phyloP scores from a whole-genome alignment of 352 stramenopile genomes.

The Phytophthora cactorum region DNA sequence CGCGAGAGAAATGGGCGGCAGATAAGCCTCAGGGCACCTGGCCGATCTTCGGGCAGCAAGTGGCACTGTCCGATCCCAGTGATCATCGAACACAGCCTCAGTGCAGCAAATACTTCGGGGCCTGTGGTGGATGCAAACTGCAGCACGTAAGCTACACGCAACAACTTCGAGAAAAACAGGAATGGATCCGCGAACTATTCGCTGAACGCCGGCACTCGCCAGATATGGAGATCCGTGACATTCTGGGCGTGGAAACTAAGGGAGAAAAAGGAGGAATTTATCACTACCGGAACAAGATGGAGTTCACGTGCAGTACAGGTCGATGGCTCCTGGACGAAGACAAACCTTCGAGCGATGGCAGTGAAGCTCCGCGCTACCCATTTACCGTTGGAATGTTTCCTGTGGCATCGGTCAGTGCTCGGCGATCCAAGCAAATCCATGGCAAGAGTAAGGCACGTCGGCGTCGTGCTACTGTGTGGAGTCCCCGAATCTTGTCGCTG shows the following conservation, averaged over 20 bases:
- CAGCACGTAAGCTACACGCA: slow-evolving; percentile 67
- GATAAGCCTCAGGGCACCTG: slow-evolving; percentile 19
- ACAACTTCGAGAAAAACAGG: slow-evolving; percentile 74
- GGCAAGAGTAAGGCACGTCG: slow-evolving; percentile 44
- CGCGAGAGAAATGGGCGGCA: slow-evolving; percentile 25
- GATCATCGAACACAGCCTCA: slow-evolving; percentile 38
- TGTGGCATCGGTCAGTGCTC: slow-evolving; percentile 48
- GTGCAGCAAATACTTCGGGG: slow-evolving; percentile 68
- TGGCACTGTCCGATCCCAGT: slow-evolving; percentile 39
- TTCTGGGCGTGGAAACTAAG: slow-evolving; percentile 41
- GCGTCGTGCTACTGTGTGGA: slow-evolving; percentile 47
- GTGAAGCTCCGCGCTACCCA: slow-evolving; percentile 16
- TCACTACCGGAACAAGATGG: slow-evolving; percentile 86
- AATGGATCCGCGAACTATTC: slow-evolving; percentile 53
- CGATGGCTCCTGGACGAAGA: slow-evolving; percentile 68
- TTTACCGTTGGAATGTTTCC: slow-evolving; percentile 84
- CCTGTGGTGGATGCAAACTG: slow-evolving; percentile 73
- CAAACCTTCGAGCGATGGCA: slow-evolving; percentile 21
- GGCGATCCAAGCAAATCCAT: slow-evolving; percentile 42
- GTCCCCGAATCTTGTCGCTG: slow-evolving; percentile 70
- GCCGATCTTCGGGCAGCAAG: slow-evolving; percentile 49
- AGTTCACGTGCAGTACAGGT: slow-evolving; percentile 83
- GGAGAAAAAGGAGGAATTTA: slow-evolving; percentile 21
- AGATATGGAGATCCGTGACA: slow-evolving; percentile 44
- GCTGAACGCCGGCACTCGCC: slow-evolving; percentile 25